Evolutionary conservation across 2,329 filamentous ascomycete genomes (phyloP), one percentile per base, ranked within the genome.

Genomic region (Gyromitra esculenta): DNA sequence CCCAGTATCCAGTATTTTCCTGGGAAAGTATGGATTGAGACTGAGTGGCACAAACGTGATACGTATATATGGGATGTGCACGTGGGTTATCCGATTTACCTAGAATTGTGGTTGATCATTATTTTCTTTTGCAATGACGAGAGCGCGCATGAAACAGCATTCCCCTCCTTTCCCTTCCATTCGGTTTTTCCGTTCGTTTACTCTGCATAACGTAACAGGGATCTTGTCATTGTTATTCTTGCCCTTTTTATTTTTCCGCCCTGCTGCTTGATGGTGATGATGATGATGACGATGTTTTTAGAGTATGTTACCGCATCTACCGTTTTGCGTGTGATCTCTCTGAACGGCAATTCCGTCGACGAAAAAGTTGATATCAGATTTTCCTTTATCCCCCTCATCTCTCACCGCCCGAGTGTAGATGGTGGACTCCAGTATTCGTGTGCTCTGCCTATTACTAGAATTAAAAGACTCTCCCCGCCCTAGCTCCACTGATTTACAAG

Each of bases 321-420:
- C 72, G 65, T 75, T 75, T 75, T 75, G 72, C 72, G 65, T 75
- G 65, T 75, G 72, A 75, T 75, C 72, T 69, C 71, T 70, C 31
- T 59, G 64, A 75, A 64, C 65, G 72, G 72, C 65, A 75, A 75
- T 75, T 75, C 57, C 57, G n/a, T 59, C 39, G 18, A 41, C n/a
- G 25, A 64, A 70, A 70, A 75, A 75, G 39, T 57, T 75, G 72
- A 75, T 75, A 75, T 75, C 72, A 70, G 65, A 64, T 74, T 70
- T 69, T 57, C 7, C 50, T 65, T 77, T 54, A 56, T 56, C 71
- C 72, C 45, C 50, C 62, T 59, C 48, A 31, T 50, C 43, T 50
- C 43, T 69, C 59, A 41, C 45, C 57, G 59, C 50, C 41, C 37
- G 50, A 64, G 57, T 56, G 67, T 48, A 39, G 63, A 70, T 25